Conservation (phyloP, 2,329 filamentous ascomycete genomes). For the Botryotinia globosa region DNA sequence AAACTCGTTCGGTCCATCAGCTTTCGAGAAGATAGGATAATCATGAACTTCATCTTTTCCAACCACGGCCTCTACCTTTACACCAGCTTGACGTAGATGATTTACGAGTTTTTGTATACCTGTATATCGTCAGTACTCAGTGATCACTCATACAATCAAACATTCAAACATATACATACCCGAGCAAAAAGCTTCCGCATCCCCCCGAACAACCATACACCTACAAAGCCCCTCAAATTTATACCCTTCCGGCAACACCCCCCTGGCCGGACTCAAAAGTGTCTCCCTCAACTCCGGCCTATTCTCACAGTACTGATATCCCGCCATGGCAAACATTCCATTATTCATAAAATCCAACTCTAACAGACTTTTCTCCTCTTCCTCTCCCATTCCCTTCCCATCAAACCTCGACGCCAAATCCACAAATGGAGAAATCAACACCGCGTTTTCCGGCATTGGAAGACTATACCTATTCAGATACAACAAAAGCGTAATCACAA, state of each 20-base stretch:
- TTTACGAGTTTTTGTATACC: not conserved
- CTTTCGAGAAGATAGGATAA: not conserved
- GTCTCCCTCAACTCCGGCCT: not conserved
- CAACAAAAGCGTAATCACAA: not conserved
- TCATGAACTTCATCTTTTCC: slow-evolving; percentile 2
- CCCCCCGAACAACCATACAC: not conserved
- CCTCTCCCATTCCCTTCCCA: not conserved
- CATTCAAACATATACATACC: not conserved
- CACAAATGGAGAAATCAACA: slow-evolving; percentile 6
- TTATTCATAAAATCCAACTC: slow-evolving; percentile 6
- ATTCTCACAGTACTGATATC: slow-evolving; percentile 4
- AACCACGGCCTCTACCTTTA: not conserved
- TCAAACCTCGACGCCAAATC: not conserved
- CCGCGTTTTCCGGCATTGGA: not conserved
- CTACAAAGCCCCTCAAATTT: not conserved
- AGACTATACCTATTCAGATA: not conserved
- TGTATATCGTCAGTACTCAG: not conserved
- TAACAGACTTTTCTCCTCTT: not conserved
- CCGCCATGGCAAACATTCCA: not conserved
- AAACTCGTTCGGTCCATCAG: not conserved
- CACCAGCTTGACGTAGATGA: not conserved
- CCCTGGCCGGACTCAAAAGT: not conserved
- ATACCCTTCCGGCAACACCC: not conserved
- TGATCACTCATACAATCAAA: not conserved
- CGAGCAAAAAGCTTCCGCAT: not conserved